phyloP scores from a whole-genome alignment of 2,329 filamentous ascomycete genomes.

The Chaetomiaceae sp. region DNA sequence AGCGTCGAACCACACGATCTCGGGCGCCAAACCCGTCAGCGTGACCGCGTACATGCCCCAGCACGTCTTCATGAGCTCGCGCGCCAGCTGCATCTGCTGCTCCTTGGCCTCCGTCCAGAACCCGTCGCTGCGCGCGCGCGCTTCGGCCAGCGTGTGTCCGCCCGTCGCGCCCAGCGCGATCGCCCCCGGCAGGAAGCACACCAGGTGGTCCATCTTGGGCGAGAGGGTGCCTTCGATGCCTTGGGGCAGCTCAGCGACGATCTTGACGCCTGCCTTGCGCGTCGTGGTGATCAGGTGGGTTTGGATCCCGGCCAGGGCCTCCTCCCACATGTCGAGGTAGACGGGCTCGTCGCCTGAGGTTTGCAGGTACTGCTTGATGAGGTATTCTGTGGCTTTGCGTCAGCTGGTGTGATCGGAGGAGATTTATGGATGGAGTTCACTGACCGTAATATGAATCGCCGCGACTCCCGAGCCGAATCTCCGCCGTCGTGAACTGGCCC shows the following conservation, averaged over 20 bases:
- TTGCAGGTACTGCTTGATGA: constrained; percentile 97
- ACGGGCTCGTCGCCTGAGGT: constrained; percentile 77
- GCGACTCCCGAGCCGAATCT: constrained; percentile 89
- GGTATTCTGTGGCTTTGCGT: constrained; percentile 52
- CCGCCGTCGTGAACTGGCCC: constrained; percentile 75
- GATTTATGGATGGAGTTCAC: neutral
- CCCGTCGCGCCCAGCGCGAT: constrained; percentile 84
- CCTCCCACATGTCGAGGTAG: constrained; percentile 89
- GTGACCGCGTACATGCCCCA: constrained; percentile 95
- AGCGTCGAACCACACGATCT: constrained; percentile 87
- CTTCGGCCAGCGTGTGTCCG: constrained; percentile 67
- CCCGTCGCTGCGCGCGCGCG: constrained; percentile 29
- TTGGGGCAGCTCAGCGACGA: constrained; percentile 76
- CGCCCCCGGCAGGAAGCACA: constrained; percentile 94
- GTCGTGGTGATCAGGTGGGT: constrained; percentile 91
- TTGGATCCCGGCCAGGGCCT: constrained; percentile 75
- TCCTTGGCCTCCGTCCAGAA: constrained; percentile 40
- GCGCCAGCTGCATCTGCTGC: constrained; percentile 71
- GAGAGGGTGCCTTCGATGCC: constrained; percentile 61
- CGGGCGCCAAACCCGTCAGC: constrained; percentile 78
- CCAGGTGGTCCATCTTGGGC: constrained; percentile 96
- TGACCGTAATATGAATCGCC: constrained; percentile 88
- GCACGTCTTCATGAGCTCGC: constrained; percentile 91
- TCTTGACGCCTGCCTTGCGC: constrained; percentile 67
- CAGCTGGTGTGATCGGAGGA: neutral